These are phyloP conservation scores for Corylus avellana DNA, from an alignment of 306 rosid species.

Conservation along the genomic window DNA sequence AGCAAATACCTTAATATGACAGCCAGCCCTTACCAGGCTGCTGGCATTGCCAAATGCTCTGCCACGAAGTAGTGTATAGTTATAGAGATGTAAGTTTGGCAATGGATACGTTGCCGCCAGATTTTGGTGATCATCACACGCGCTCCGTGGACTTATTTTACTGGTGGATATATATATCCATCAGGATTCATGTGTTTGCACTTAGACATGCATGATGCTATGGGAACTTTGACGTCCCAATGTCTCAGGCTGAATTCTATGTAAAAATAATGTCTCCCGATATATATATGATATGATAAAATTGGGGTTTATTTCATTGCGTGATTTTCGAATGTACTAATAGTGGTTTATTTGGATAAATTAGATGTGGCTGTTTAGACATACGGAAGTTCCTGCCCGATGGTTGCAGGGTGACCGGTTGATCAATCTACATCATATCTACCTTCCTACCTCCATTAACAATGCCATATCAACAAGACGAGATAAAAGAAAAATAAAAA, in stretches of 20 bases:
- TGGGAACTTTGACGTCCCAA: not conserved
- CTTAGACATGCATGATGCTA: not conserved
- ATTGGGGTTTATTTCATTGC: too few relatives aligned
- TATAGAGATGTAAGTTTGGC: not conserved
- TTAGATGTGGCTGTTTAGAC: not conserved
- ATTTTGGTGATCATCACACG: not conserved
- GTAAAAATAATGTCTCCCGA: too few relatives aligned
- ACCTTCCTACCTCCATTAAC: too few relatives aligned
- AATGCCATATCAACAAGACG: too few relatives aligned
- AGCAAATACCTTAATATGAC: not conserved
- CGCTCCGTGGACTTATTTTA: not conserved
- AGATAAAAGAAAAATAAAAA: too few relatives aligned
- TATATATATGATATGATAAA: too few relatives aligned
- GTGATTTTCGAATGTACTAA: too few relatives aligned
- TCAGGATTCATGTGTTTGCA: not conserved
- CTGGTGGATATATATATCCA: not conserved
- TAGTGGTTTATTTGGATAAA: not conserved
- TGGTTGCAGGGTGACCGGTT: too few relatives aligned
- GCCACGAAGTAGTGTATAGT: not conserved
- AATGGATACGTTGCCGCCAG: not conserved
- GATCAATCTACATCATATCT: too few relatives aligned
- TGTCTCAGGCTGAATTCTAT: too few relatives aligned
- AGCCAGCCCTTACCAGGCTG: too few relatives aligned
- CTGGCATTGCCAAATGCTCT: too few relatives aligned
- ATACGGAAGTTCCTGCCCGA: not conserved